Evolutionary conservation across 2,329 filamentous ascomycete genomes (phyloP).

Genomic region (Ophiostoma ips): DNA sequence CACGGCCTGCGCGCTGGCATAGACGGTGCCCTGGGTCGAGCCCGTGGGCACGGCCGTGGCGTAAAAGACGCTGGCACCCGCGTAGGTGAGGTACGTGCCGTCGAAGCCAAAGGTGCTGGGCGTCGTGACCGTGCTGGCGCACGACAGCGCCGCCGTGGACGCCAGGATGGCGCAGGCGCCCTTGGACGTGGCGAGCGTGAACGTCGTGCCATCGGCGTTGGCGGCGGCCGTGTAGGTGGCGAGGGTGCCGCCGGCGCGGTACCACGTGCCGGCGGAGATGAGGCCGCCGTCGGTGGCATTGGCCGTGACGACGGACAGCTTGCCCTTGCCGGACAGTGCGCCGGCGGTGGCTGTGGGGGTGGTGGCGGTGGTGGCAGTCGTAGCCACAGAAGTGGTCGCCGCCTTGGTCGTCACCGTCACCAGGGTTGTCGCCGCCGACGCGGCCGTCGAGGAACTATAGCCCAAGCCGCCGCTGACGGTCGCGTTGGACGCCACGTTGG

Average conservation of each 20-base stretch:
- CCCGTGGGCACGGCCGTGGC: conserved; percentile 14
- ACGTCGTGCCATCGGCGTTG: conserved; percentile 11
- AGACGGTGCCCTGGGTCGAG: conserved; percentile 15
- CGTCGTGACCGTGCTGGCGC: conserved; percentile 11
- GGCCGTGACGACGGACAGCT: conserved; percentile 7
- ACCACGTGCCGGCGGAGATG: conserved; percentile 17
- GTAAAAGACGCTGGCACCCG: conserved; percentile 13
- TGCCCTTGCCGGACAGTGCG: conserved; percentile 9
- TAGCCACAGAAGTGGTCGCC: background rate
- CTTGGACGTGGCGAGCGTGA: conserved; percentile 17
- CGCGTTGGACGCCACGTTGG: conserved; percentile 1
- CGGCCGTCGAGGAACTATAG: background rate
- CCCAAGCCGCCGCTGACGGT: background rate
- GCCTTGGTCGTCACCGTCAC: conserved; percentile 4
- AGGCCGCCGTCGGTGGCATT: conserved; percentile 13
- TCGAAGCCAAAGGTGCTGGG: conserved; percentile 16
- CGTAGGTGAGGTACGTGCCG: conserved; percentile 16
- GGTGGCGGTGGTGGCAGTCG: background rate
- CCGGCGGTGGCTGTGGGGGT: background rate
- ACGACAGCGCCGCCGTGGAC: conserved; percentile 11
- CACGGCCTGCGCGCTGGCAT: conserved; percentile 13
- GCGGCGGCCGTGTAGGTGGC: conserved; percentile 18
- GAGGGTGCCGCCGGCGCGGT: conserved; percentile 17
- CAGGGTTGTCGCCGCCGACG: background rate
- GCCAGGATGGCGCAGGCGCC: conserved; percentile 14